These are phyloP conservation scores for Mitragyna speciosa DNA, from an alignment of 257 asterid species.

Conservation along the genomic window DNA sequence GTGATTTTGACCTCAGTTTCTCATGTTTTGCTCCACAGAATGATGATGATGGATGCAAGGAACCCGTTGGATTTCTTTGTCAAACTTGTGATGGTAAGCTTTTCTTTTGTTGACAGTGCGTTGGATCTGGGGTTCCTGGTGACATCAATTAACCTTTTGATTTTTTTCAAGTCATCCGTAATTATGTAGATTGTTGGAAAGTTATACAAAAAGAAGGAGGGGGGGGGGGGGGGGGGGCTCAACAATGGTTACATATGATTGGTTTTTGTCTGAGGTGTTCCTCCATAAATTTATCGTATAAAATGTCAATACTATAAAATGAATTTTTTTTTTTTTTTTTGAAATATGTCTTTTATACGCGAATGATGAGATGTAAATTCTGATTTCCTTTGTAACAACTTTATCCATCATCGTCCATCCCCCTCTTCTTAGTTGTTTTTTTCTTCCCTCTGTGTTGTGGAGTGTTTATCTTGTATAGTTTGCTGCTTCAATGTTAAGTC, in stretches of 20 bases:
- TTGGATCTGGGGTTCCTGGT: not conserved
- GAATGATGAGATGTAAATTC: not conserved
- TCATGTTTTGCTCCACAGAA: conserved; percentile 16
- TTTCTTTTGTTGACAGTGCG: not conserved
- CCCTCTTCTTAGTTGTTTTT: not conserved
- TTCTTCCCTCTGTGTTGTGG: not conserved
- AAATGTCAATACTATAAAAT: not conserved
- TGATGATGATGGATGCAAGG: conserved; percentile 15
- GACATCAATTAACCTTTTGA: not conserved
- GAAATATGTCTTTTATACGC: not conserved
- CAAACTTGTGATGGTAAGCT: conserved; percentile 18
- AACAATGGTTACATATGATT: not conserved
- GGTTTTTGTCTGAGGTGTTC: not conserved
- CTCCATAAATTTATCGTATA: not conserved
- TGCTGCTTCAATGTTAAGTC: not conserved
- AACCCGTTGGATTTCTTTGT: not conserved
- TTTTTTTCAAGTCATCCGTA: not conserved
- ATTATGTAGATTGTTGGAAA: not conserved
- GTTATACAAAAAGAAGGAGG: not conserved
- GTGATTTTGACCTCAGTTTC: conserved; percentile 2
- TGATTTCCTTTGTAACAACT: not conserved
- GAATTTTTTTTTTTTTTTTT: not conserved
- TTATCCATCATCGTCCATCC: not conserved
- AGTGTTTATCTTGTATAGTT: not conserved
- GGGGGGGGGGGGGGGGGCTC: too few relatives aligned